These are phyloP conservation scores for Peribolospora baueri DNA, from an alignment of 768 basidiomycete species.

Conservation along the genomic window DNA sequence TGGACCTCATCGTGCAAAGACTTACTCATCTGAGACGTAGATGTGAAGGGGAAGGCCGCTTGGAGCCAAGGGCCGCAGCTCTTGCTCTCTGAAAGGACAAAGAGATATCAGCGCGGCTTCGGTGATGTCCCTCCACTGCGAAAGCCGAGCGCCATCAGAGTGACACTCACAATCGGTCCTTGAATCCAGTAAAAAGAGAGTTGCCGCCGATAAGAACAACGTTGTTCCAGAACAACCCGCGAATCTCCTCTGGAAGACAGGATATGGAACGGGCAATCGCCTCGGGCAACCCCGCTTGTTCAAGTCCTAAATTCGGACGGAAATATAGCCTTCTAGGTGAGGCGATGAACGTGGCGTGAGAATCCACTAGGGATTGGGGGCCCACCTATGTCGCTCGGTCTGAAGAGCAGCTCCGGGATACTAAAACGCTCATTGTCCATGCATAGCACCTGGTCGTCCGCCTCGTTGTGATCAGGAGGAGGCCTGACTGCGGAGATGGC, in stretches of 20 bases:
- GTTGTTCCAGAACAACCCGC: slow-evolving; percentile 87
- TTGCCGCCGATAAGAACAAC: slow-evolving; percentile 74
- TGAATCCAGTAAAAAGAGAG: slow-evolving; percentile 48
- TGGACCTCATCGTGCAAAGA: slow-evolving; percentile 5
- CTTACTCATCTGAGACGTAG: slow-evolving; percentile 50
- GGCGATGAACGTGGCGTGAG: not conserved
- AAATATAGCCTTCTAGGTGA: not conserved
- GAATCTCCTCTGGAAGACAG: slow-evolving; percentile 49
- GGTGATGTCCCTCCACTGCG: slow-evolving; percentile 3
- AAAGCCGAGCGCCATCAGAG: not conserved
- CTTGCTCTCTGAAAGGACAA: slow-evolving; percentile 30
- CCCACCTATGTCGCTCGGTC: slow-evolving; percentile 68
- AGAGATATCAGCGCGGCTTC: slow-evolving; percentile 8
- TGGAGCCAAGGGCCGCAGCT: slow-evolving; percentile 61
- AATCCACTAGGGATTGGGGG: not conserved
- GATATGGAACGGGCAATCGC: slow-evolving; percentile 54
- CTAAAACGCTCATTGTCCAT: slow-evolving; percentile 83
- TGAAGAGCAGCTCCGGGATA: slow-evolving; percentile 79
- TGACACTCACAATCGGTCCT: slow-evolving; percentile 41
- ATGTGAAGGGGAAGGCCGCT: slow-evolving; percentile 49
- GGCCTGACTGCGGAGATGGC: not conserved
- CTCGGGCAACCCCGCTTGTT: slow-evolving; percentile 53
- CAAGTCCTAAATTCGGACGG: slow-evolving; percentile 31
- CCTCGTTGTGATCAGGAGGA: slow-evolving; percentile 2
- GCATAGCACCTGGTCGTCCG: slow-evolving; percentile 32